These are phyloP conservation scores for Ganoderma lucidum DNA, from an alignment of 1,284 basidiomycete species.

Conservation along the genomic window DNA sequence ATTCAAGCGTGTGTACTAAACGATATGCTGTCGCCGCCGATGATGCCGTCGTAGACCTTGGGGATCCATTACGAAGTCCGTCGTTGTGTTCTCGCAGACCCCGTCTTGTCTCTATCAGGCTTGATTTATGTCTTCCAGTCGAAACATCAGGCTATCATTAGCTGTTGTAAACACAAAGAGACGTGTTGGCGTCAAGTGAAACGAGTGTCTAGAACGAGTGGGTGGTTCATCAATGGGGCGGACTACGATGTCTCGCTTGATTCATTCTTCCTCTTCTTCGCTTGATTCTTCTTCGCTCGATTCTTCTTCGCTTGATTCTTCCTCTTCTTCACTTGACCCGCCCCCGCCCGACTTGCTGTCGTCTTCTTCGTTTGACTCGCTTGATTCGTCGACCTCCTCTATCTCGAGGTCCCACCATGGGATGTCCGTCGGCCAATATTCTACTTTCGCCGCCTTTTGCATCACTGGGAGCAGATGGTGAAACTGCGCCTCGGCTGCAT, in stretches of 20 bases:
- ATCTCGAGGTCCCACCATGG: not conserved
- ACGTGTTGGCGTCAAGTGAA: not conserved
- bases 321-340: no score
- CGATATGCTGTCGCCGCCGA: not conserved
- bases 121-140: slow-evolving; percentile 18
- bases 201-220: not conserved
- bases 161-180: slow-evolving; percentile 20
- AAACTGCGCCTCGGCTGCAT: not conserved
- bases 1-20: slow-evolving; percentile 87
- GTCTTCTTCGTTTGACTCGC: not conserved
- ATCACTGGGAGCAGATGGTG: not conserved
- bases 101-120: not conserved
- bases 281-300: no score
- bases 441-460: not conserved
- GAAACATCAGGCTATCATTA: slow-evolving; percentile 23
- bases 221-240: not conserved
- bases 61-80: no score
- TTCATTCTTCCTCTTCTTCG: no score
- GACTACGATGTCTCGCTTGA: not conserved
- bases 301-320: no score
- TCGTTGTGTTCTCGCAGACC: no score
- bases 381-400: not conserved
- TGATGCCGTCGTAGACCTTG: not conserved
- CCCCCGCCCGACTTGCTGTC: no score
- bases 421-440: not conserved